These are phyloP conservation scores for Linum lewisii DNA, from an alignment of 345 rosid genomes.

Conservation along the genomic window DNA sequence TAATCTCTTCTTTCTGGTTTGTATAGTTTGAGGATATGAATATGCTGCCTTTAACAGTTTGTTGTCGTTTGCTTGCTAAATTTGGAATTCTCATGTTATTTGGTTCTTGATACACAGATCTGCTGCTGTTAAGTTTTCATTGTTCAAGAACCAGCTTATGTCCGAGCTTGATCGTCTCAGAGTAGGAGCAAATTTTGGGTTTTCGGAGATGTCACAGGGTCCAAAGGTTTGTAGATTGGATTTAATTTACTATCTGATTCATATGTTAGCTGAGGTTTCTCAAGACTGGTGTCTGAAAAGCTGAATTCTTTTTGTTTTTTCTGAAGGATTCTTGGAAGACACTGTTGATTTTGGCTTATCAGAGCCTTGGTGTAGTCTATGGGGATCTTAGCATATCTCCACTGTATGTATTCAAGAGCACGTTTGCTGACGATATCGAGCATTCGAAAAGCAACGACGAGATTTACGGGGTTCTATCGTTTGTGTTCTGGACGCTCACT, in stretches of 20 bases:
- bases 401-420: not conserved
- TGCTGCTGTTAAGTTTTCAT: not conserved
- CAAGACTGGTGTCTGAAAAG: not conserved
- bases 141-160: slow-evolving; percentile 9
- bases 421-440: slow-evolving; percentile 2
- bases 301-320: not conserved
- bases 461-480: not conserved
- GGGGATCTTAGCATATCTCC: slow-evolving; percentile 3
- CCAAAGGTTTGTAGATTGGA: slow-evolving; percentile 66
- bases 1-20: slow-evolving; percentile 21
- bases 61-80: not conserved
- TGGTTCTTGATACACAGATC: slow-evolving; percentile 2
- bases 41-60: slow-evolving; percentile 15
- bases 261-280: not conserved
- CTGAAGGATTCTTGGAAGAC: not conserved
- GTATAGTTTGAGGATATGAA: slow-evolving; percentile 9
- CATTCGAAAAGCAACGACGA: not conserved
- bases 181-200: slow-evolving; percentile 32
- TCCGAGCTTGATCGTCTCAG: slow-evolving; percentile 16
- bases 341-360: not conserved
- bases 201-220: slow-evolving; percentile 53
- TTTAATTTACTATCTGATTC: slow-evolving; percentile 8
- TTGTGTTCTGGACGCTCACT: slow-evolving; percentile 2
- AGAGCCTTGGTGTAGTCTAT: slow-evolving; percentile 5
- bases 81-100: slow-evolving; percentile 4